These are phyloP conservation scores for Fusarium napiforme DNA, from an alignment of 2,329 filamentous ascomycete species.

Conservation along the genomic window DNA sequence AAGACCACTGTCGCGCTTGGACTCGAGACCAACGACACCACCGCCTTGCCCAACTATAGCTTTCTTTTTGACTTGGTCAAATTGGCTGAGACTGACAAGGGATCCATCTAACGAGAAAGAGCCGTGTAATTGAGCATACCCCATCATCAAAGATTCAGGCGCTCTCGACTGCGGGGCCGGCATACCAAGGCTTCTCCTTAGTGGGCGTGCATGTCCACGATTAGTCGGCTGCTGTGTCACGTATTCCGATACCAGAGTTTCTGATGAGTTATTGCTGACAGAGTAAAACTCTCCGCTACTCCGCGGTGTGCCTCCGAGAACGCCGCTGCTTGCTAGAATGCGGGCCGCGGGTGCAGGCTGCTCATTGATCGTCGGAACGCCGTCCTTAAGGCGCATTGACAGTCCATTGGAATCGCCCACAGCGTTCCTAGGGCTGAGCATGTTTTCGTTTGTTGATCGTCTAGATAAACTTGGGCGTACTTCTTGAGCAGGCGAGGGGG, in stretches of 20 bases:
- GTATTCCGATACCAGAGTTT: constrained; percentile 93
- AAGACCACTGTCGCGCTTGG: constrained; percentile 80
- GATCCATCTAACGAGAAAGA: constrained; percentile 93
- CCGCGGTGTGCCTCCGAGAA: constrained; percentile 79
- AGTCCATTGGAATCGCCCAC: constrained; percentile 51
- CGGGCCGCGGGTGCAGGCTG: constrained; percentile 70
- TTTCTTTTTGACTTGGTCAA: constrained; percentile 96
- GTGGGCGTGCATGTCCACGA: constrained; percentile 52
- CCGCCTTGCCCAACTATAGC: constrained; percentile 89
- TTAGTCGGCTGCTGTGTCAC: constrained; percentile 63
- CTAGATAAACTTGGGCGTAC: constrained; percentile 43
- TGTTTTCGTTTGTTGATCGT: constrained; percentile 50
- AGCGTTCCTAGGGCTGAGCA: constrained; percentile 54
- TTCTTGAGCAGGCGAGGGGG: constrained; percentile 55
- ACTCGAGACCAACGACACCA: constrained; percentile 84
- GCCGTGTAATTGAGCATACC: constrained; percentile 92
- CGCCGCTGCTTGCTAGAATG: constrained; percentile 81
- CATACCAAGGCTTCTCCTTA: constrained; percentile 60
- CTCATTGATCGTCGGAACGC: constrained; percentile 64
- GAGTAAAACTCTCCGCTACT: constrained; percentile 97
- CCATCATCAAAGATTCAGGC: constrained; percentile 94
- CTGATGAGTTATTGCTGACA: constrained; percentile 92
- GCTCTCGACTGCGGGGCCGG: constrained; percentile 57
- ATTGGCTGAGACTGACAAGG: constrained; percentile 86
- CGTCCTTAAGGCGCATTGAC: constrained; percentile 56